Conservation (phyloP, 2,329 filamentous ascomycete species). For the Fusarium caatingaense region DNA sequence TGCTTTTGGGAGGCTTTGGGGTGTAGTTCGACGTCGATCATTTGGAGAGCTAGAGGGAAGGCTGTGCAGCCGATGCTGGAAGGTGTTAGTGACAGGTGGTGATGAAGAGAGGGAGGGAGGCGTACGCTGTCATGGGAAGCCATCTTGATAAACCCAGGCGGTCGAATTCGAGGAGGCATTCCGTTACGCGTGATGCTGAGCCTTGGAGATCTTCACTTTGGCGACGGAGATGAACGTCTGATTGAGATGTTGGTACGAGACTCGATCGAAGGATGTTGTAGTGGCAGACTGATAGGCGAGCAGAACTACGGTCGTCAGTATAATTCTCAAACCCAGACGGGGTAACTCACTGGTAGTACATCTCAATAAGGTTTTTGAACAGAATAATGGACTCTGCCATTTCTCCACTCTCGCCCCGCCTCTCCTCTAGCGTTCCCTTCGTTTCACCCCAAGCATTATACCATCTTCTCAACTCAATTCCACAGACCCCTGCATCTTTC, state of each 20-base stretch:
- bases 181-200: slow-evolving; percentile 35
- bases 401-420: slow-evolving; percentile 6
- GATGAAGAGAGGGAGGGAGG: rapidly evolving
- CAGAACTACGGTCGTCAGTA: slow-evolving; percentile 18
- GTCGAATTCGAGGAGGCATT: slow-evolving; percentile 39
- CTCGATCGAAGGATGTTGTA: slow-evolving; percentile 40
- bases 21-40: slow-evolving; percentile 41
- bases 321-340: rapidly evolving
- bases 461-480: slow-evolving; percentile 37
- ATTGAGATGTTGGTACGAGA: slow-evolving; percentile 19
- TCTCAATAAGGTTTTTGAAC: slow-evolving; percentile 43
- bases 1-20: slow-evolving; percentile 26
- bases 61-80: slow-evolving; percentile 41
- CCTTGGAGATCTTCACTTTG: slow-evolving; percentile 44
- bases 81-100: neutral
- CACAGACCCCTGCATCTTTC: slow-evolving; percentile 39
- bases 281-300: slow-evolving; percentile 35
- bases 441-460: slow-evolving; percentile 39
- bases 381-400: slow-evolving; percentile 27
- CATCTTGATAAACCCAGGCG: slow-evolving; percentile 34
- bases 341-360: slow-evolving; percentile 43
- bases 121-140: slow-evolving; percentile 45
- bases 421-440: slow-evolving; percentile 27
- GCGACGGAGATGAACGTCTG: slow-evolving; percentile 7
- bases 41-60: slow-evolving; percentile 36